Base-by-base conservation (phyloP, 1,284 basidiomycete species). In the Heterobasidion irregulare region DNA sequence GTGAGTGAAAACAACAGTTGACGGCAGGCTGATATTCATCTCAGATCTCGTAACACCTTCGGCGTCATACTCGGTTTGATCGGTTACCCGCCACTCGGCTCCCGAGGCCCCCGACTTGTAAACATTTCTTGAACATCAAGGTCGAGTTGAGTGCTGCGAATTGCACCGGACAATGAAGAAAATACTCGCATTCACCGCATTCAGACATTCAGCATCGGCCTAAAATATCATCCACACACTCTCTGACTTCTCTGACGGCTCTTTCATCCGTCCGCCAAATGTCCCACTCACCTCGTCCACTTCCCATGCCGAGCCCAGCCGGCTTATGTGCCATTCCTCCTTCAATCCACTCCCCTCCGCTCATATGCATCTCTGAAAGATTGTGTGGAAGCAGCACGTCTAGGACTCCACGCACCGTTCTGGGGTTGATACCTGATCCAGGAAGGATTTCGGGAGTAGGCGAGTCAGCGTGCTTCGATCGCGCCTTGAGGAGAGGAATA, bases 251-350 rank as follows among this genome's bases (percentile, higher is more conserved):
- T 47, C 72, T 69, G 12, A 89, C 71, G 34, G 68, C 71, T n/a
- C 74, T 68, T 59, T 75, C 73, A 46, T 74, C 73, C 7, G 87
- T 86, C 41, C 71, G 69, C 86, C 86, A 91, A 1, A 88, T 64
- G 0, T 70, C 69, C 87, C 86, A 89, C 58, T 86, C 84, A 2
- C 72, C 70, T 6, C 71, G 75, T 43, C 73, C 76, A 10, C 71
- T 63, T 5, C 85, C 85, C 84, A 91, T 89, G 0, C 80, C 82
- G 80, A 91, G 82, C 0, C 77, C 78, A 8, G 74, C 70, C n/a
- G 70, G 75, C 56, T 77, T 72, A 64, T 76, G 76, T 13, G 61
- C 18, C 76, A 83, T 84, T 45, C 60, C 66, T 49, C 80, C 72
- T n/a, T 77, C 72, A 0, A 75, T 50, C 84, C 82, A 89, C 45